A percentile compares a stretch with the other conserved stretches of the same genome.
Conservation (phyloP, 2,329 filamentous ascomycete genomes). For the Cytospora piceicola region DNA sequence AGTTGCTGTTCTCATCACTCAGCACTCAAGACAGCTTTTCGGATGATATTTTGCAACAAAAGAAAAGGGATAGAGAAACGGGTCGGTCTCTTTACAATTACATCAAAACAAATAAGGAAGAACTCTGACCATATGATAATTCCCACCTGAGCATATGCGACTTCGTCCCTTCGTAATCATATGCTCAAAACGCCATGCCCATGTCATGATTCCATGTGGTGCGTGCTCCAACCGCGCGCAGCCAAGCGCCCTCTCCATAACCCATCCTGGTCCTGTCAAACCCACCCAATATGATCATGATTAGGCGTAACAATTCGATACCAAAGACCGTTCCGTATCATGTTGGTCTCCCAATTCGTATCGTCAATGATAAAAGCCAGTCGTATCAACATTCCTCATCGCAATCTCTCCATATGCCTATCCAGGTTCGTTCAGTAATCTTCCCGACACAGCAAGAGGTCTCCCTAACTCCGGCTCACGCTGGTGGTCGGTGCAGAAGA, state of each 20-base stretch:
- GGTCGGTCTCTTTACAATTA: background rate
- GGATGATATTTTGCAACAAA: background rate
- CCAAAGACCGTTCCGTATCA: background rate
- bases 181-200: conserved; percentile 14
- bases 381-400: conserved; percentile 8
- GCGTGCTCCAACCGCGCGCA: background rate
- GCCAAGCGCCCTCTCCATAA: background rate
- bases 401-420: background rate
- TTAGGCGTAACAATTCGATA: background rate
- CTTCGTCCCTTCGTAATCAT: background rate
- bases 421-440: background rate
- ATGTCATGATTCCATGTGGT: background rate
- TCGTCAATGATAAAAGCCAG: conserved; percentile 12
- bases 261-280: background rate
- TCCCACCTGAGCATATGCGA: conserved; percentile 6
- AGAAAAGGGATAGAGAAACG: background rate
- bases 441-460: conserved; percentile 5
- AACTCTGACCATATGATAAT: background rate
- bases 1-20: background rate
- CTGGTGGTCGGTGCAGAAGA: conserved; percentile 15
- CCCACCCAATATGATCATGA: background rate
- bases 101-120: too few relatives aligned
- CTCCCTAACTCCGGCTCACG: conserved; percentile 8
- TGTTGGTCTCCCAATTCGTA: background rate
- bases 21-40: background rate